Evolutionary conservation across 2,329 filamentous ascomycete genomes (phyloP), one percentile per base, ranked within the genome.

Genomic region (Aspergillus sergii): DNA sequence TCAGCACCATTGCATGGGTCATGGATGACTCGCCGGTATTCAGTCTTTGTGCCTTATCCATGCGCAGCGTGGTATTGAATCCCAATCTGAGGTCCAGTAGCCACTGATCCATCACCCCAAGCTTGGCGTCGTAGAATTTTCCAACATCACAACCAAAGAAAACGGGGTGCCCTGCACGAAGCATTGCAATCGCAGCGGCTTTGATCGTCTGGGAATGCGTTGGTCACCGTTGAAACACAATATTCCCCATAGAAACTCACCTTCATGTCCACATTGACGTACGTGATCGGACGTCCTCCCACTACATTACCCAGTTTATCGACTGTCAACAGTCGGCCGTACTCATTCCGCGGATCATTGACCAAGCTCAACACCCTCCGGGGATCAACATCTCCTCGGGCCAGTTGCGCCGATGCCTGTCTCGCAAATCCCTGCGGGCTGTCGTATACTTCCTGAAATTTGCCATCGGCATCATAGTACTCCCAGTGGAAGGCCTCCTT

Each of bases 1-100:
- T 96, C 65, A 97, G 79, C 0, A 96, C 92, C 93, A 96, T 96
- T 5, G 93, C 93, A 72, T 96, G 93, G 1, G 93, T 96, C 93
- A 97, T 96, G 57, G 87, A 84, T 59, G 86, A 90, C 79, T 96
- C 93, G 12, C 91, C 88, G 0, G 89, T 89, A 70, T 86, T 82
- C 53, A 97, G 80, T 4, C 93, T 82, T 71, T 92, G 86, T 0
- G 90, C 90, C 79, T 96, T 96, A 71, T 82, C 87, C 85, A 96
- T 85, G 21, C 86, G 88, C 10, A 94, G 83, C 60, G 83, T 84
- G 64, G 93, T 84, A 71, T 93, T 92, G 78, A 96, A 93, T n/a
- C 91, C 93, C 1, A 96, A 85, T 70, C 91, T 86, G 77, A 94
- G 95, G 77, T 95, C 89, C 71, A 90, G 87, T 5, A 96, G 81